These are phyloP conservation scores for Citrus sinensis DNA, from an alignment of 345 rosid species.

Conservation along the genomic window DNA sequence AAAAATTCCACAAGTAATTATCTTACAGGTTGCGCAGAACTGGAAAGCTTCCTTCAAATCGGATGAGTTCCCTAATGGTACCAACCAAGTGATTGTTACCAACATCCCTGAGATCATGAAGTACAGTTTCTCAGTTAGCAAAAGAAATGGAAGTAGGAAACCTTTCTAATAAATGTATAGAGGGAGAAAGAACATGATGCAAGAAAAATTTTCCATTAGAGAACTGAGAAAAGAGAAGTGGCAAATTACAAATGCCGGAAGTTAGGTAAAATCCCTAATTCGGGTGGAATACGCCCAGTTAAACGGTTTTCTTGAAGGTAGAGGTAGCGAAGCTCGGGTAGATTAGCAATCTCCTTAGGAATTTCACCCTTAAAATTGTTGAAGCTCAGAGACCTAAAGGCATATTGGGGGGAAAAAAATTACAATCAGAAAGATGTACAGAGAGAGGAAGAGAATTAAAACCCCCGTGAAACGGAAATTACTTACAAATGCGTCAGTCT, in stretches of 20 bases:
- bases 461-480: neutral
- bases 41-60: slow-evolving; percentile 86
- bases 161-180: neutral
- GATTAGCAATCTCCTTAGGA: slow-evolving; percentile 79
- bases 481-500: slow-evolving; percentile 88
- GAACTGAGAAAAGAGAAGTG: slow-evolving; percentile 7
- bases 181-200: neutral
- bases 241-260: slow-evolving; percentile 50
- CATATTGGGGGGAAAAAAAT: neutral
- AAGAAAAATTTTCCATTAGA: neutral
- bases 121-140: neutral
- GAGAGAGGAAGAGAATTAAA: neutral
- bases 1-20: neutral
- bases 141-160: neutral
- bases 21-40: slow-evolving; percentile 84
- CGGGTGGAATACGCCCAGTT: slow-evolving; percentile 79
- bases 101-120: slow-evolving; percentile 59
- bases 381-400: slow-evolving; percentile 83
- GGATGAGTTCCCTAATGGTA: slow-evolving; percentile 85
- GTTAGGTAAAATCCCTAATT: slow-evolving; percentile 67
- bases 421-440: neutral
- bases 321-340: slow-evolving; percentile 88
- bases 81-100: slow-evolving; percentile 96
- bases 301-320: slow-evolving; percentile 93
- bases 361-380: slow-evolving; percentile 93